A percentile compares a stretch with the other conserved stretches of the same genome.
Conservation (phyloP, 192 early-diverging fungal genomes). For the Chytriomyces hyalinus region DNA sequence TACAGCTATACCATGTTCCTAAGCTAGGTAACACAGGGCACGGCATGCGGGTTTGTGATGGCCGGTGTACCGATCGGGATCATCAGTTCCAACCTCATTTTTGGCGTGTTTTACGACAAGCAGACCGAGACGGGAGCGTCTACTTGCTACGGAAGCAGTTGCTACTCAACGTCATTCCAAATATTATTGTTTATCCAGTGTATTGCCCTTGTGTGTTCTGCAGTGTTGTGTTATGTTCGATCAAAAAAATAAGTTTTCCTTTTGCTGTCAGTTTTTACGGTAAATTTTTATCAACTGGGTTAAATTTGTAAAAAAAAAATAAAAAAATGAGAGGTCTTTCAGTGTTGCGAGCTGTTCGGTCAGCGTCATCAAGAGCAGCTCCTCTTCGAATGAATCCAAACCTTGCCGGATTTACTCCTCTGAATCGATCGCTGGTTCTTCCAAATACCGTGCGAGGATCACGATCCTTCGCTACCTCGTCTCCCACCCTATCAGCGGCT, state of each 20-base stretch:
- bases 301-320: no score
- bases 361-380: not conserved
- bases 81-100: conserved; percentile 37
- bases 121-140: not conserved
- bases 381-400: not conserved
- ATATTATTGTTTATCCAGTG: conserved; percentile 18
- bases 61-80: conserved; percentile 43
- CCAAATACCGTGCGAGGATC: not conserved
- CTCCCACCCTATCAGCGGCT: not conserved
- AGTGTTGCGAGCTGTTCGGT: no score
- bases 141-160: conserved; percentile 14
- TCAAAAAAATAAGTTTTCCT: no score
- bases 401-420: not conserved
- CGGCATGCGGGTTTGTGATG: conserved; percentile 42
- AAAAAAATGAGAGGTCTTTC: no score
- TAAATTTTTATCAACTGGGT: no score
- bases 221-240: no score
- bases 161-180: conserved; percentile 18
- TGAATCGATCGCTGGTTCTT: not conserved
- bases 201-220: not conserved
- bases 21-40: conserved; percentile 15
- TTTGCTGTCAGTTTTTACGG: no score
- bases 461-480: not conserved
- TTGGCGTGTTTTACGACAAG: conserved; percentile 38
- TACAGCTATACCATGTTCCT: not conserved